These are phyloP conservation scores for Bocquillonia castaneifolia DNA, from an alignment of 441 rosid species.

Conservation along the genomic window DNA sequence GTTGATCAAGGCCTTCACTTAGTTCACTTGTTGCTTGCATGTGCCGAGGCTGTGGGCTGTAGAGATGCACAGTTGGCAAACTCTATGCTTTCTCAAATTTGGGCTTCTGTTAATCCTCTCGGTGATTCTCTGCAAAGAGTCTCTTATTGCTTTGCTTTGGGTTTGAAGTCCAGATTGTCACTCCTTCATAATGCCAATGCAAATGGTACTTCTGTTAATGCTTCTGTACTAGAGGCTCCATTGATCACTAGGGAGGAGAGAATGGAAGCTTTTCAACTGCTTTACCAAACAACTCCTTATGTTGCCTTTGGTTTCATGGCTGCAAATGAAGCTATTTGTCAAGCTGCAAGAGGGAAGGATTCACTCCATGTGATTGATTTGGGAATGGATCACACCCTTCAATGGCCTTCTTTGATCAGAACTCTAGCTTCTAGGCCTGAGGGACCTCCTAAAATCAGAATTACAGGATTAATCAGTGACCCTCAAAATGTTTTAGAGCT, in stretches of 20 bases:
- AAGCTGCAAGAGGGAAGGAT: constrained; percentile 47
- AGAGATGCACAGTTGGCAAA: constrained; percentile 47
- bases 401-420: constrained; percentile 58
- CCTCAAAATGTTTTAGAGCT: constrained; percentile 23
- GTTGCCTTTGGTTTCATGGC: constrained; percentile 63
- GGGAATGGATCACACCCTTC: constrained; percentile 54
- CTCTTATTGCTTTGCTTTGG: constrained; percentile 48
- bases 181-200: constrained; percentile 42
- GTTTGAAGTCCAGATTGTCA: constrained; percentile 50
- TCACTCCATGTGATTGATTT: constrained; percentile 49
- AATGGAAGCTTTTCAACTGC: constrained; percentile 56
- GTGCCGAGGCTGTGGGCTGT: constrained; percentile 69
- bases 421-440: constrained; percentile 49
- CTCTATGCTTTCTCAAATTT: constrained; percentile 48
- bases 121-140: constrained; percentile 64
- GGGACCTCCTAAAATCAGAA: constrained; percentile 46
- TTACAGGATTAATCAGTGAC: constrained; percentile 38
- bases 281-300: constrained; percentile 56
- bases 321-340: constrained; percentile 61
- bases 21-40: constrained; percentile 56
- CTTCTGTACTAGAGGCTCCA: constrained; percentile 22
- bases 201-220: constrained; percentile 33
- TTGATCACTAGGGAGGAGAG: constrained; percentile 38
- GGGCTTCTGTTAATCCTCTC: constrained; percentile 38
- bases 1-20: constrained; percentile 63